Conservation (phyloP, 257 asterid genomes). For the Solanum commersonii region DNA sequence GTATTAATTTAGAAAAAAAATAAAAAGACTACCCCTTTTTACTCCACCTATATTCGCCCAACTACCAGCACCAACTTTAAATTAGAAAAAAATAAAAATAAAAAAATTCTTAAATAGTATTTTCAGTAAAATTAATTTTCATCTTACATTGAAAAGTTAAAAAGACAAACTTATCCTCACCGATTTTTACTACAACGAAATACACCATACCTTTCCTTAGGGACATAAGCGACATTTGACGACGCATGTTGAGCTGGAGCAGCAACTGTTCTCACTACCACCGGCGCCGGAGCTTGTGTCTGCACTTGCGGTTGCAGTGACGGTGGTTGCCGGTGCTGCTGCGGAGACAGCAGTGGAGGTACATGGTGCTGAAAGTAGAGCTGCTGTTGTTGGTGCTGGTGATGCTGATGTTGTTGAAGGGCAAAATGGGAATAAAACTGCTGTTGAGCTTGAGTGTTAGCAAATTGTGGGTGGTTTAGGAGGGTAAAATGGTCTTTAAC, state of each 20-base stretch:
- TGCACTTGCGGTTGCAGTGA: neutral
- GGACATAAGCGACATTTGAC: conserved; percentile 27
- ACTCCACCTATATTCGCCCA: neutral
- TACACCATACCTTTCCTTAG: conserved; percentile 45
- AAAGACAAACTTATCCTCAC: neutral
- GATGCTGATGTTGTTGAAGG: conserved; percentile 23
- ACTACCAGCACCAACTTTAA: neutral
- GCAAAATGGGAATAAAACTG: conserved; percentile 10
- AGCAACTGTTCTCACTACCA: neutral
- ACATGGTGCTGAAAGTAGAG: conserved; percentile 8
- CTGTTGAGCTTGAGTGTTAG: neutral
- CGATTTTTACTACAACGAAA: neutral
- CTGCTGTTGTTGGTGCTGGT: neutral
- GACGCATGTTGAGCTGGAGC: conserved; percentile 14
- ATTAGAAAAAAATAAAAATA: neutral
- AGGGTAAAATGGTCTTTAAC: conserved; percentile 22
- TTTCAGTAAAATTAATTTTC: neutral
- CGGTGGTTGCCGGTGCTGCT: conserved; percentile 11
- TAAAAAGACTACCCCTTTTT: neutral
- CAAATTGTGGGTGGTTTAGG: conserved; percentile 10
- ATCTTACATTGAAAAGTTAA: neutral
- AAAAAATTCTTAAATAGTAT: neutral
- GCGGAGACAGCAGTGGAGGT: neutral
- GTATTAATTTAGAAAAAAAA: neutral
- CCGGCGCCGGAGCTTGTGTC: conserved; percentile 8